Evolutionary conservation across 345 rosid genomes (phyloP).

Genomic region (Citrus sp.): DNA sequence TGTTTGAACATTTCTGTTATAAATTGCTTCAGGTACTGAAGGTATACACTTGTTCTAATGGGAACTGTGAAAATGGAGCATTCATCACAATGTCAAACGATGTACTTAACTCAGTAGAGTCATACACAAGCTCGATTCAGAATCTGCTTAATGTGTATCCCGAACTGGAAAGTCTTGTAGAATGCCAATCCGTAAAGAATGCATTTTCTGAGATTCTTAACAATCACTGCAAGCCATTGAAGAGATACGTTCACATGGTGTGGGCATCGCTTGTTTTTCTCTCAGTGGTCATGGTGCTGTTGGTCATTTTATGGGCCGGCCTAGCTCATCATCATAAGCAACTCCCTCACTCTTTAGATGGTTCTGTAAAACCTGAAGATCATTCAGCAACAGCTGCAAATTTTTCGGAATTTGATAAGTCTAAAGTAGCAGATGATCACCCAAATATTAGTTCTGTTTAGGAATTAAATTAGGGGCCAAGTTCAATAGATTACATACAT

Average conservation of each 20-base stretch:
- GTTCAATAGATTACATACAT: neutral
- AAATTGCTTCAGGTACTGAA: conserved; percentile 25
- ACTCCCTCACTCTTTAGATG: conserved; percentile 20
- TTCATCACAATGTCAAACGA: conserved; percentile 27
- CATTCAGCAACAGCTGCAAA: conserved; percentile 13
- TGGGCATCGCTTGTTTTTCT: conserved; percentile 53
- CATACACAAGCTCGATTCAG: conserved; percentile 52
- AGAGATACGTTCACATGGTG: conserved; percentile 35
- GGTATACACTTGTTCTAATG: conserved; percentile 41
- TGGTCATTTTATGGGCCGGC: conserved; percentile 40
- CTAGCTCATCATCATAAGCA: conserved; percentile 24
- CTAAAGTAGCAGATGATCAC: conserved; percentile 7
- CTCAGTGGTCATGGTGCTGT: conserved; percentile 39
- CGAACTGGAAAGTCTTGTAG: conserved; percentile 45
- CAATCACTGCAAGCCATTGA: conserved; percentile 52
- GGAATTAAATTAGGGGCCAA: neutral
- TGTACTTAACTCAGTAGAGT: conserved; percentile 32
- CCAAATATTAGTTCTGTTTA: conserved; percentile 17
- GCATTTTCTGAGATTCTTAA: conserved; percentile 50
- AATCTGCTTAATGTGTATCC: conserved; percentile 53
- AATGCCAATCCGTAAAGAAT: conserved; percentile 51
- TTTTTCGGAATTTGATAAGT: conserved; percentile 9
- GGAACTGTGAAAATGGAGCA: conserved; percentile 34
- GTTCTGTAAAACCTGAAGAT: conserved; percentile 32
- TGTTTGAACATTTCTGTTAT: neutral